Evolutionary conservation across 2,329 filamentous ascomycete species (phyloP), one percentile per base, ranked within the genome.

Genomic region (Aspergillus awamori): DNA sequence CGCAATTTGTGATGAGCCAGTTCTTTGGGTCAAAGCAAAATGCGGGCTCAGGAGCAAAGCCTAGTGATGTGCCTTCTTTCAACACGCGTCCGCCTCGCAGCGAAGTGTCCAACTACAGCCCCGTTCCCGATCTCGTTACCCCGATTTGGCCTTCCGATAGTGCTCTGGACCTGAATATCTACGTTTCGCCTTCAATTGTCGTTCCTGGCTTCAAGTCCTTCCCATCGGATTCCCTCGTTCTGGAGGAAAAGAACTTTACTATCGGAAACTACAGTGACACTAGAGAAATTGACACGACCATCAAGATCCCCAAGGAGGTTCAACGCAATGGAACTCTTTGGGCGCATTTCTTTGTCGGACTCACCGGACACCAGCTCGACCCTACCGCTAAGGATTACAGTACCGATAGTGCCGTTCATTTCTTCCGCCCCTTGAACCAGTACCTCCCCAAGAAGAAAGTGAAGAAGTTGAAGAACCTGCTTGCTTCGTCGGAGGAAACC

Each of bases 261-360:
- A 82, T 94, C 59, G 90, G 90, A 63, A 89, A 96, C 77, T 92
- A 84, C 73, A 89, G 87, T 60, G 93, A 98, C 70, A 89, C 85
- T 72, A 87, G 95, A 60, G 84, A 89, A 58, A 84, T 93, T 60
- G 88, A 94, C 67, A 91, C 90, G 6, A 88, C 83, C 39, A 92
- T 99, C 73, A 79, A 83, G 3, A 87, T 98, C 4, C 94, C 95
- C 2, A 82, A 83, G 63, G 83, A 86, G 45, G 93, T 96, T 0
- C 93, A 97, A 81, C 85, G 93, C 67, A 98, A 98, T 74, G 93
- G 92, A 36, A 97, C 94, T 1, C 84, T 99, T 8, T 97, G 92
- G 88, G 94, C 91, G 2, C 95, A 99, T 76, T 96, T 98, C 77
- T 97, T 93, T 70, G 82, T 98, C 63, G 92, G 87, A 10, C 86